A percentile compares a stretch with the other conserved stretches of the same genome.
phyloP scores from a whole-genome alignment of 805 yeast species.

The Saccharomycopsis sp. region DNA sequence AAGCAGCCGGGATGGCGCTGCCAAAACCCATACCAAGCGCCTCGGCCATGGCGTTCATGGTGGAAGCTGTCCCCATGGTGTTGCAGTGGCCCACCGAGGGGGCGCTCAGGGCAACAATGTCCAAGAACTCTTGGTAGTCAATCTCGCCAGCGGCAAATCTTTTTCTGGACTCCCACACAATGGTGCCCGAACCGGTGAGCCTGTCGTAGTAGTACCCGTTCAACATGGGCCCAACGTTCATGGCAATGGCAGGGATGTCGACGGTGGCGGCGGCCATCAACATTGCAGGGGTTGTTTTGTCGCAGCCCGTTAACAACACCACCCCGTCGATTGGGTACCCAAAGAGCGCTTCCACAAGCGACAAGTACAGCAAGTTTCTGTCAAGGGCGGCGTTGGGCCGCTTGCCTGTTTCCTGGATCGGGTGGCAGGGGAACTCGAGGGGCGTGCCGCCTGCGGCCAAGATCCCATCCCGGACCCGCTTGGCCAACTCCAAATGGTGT shows the following conservation, averaged over 20 bases:
- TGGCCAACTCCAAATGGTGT: conserved; percentile 23
- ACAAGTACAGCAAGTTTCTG: conserved; percentile 23
- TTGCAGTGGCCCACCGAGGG: conserved; percentile 21
- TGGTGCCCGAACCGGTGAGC: conserved; percentile 24
- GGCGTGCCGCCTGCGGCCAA: conserved; percentile 24
- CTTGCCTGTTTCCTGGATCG: conserved; percentile 24
- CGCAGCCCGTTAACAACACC: conserved; percentile 30
- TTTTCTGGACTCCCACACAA: conserved; percentile 24
- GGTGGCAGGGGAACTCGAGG: conserved; percentile 24
- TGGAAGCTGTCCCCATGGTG: conserved; percentile 22
- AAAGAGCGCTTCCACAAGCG: conserved; percentile 23
- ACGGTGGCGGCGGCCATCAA: conserved; percentile 48
- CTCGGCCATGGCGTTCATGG: conserved; percentile 22
- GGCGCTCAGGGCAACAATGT: conserved; percentile 22
- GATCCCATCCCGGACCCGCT: conserved; percentile 24
- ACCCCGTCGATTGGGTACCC: conserved; percentile 25
- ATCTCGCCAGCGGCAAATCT: conserved; percentile 22
- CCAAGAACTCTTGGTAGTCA: conserved; percentile 22
- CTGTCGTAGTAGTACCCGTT: conserved; percentile 23
- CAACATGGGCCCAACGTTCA: conserved; percentile 38
- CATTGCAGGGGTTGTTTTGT: conserved; percentile 46
- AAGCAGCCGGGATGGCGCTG: conserved; percentile 20
- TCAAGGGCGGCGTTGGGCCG: conserved; percentile 24
- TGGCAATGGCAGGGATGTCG: conserved; percentile 43
- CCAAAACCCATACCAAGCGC: conserved; percentile 21